These are phyloP conservation scores for Leccinum subgranulosum DNA, from an alignment of 768 basidiomycete species.

Conservation along the genomic window DNA sequence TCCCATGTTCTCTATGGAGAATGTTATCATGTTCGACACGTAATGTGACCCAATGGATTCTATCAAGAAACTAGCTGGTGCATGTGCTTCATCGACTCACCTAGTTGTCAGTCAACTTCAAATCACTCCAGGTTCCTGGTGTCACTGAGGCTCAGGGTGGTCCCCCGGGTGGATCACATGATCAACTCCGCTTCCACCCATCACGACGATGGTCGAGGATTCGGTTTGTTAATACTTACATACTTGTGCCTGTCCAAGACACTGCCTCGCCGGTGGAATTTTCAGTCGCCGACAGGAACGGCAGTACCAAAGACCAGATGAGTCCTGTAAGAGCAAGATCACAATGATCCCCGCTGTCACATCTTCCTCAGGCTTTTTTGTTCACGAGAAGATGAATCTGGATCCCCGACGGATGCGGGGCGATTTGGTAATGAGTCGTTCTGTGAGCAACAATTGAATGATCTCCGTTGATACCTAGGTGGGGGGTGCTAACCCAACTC, in stretches of 20 bases:
- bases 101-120: too few relatives aligned
- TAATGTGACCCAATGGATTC: too few relatives aligned
- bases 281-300: conserved; percentile 11
- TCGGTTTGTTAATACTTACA: neutral
- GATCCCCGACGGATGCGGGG: conserved; percentile 1
- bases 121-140: neutral
- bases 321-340: neutral
- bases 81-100: too few relatives aligned
- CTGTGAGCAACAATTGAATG: neutral
- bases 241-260: neutral
- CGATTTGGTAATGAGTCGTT: neutral
- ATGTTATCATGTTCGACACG: neutral
- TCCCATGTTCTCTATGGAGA: neutral
- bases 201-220: neutral
- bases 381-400: neutral
- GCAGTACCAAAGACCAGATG: neutral
- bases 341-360: neutral
- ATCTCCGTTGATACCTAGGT: neutral
- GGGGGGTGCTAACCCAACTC: neutral
- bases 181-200: neutral
- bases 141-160: neutral
- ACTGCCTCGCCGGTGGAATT: conserved; percentile 1
- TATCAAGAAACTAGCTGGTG: too few relatives aligned
- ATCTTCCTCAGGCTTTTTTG: neutral
- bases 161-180: neutral